Base-by-base conservation (phyloP, 208 protist genomes). In the Acanthamoeba lenticulata region DNA sequence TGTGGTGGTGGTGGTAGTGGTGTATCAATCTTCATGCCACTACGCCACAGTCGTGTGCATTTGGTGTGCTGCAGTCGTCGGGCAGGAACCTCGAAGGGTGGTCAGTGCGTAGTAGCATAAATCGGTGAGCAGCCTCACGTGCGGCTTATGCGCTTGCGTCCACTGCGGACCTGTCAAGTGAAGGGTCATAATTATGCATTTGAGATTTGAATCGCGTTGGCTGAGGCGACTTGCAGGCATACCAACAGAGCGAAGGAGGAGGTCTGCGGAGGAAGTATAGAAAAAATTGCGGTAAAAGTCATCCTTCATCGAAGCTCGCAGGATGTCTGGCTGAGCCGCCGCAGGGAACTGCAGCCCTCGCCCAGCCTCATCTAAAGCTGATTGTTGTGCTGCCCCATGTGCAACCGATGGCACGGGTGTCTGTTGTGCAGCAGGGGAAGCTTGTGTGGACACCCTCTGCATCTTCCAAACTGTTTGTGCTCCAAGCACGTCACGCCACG, bases 321-420 rank as follows among this genome's bases (percentile, higher is more conserved):
- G 24, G 1, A 92, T 92, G 86, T 92, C 62, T 5, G 86, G 86
- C 86, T 92, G 86, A 3, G 86, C 86, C 1, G 86, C 86, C 21
- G 5, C 24, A 3, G 79, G 40, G 79, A 88, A 88, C 29, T 36
- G 44, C 79, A 88, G n/a, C 45, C 40, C 24, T 2, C 29, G n/a
- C 1, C 79, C 6, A 44, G 4, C 74, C 5, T 72, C n/a, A 32
- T 72, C 60, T n/a, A n/a, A n/a, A n/a, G n/a, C n/a, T n/a, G n/a
- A n/a, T n/a, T n/a, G n/a, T n/a, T n/a, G n/a, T n/a, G n/a, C n/a
- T n/a, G n/a, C n/a, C n/a, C n/a, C n/a, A n/a, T n/a, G n/a, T n/a
- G n/a, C n/a, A n/a, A n/a, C n/a, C n/a, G n/a, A n/a, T n/a, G n/a
- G n/a, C n/a, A n/a, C n/a, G n/a, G n/a, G n/a, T n/a, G n/a, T n/a